Evolutionary conservation across 164 flowering plant genomes (phyloP).

Genomic region (Vitis vinifera): ASM3070453v1 NC_081810.1:3651001-3651500

Average conservation of each 20-base stretch:
- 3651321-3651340: not conserved
- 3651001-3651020: constrained; percentile 8
- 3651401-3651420: not conserved
- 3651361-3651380: constrained; percentile 1
- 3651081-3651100: constrained; percentile 31
- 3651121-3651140: constrained; percentile 21
- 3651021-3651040: constrained; percentile 13
- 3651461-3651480: not conserved
- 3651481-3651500: not conserved
- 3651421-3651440: not conserved
- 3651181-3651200: no score
- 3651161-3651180: no score
- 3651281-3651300: not conserved
- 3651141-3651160: constrained; percentile 16
- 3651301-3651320: not conserved
- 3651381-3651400: not conserved
- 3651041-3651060: constrained; percentile 29
- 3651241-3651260: not conserved
- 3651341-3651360: not conserved
- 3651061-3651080: constrained; percentile 32
- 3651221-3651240: not conserved
- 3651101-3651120: constrained; percentile 29
- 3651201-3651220: no score
- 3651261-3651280: not conserved
- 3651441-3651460: not conserved